Base-by-base conservation (phyloP, 176 grass and related monocot species). In the maize (Zea mays) region DNA sequence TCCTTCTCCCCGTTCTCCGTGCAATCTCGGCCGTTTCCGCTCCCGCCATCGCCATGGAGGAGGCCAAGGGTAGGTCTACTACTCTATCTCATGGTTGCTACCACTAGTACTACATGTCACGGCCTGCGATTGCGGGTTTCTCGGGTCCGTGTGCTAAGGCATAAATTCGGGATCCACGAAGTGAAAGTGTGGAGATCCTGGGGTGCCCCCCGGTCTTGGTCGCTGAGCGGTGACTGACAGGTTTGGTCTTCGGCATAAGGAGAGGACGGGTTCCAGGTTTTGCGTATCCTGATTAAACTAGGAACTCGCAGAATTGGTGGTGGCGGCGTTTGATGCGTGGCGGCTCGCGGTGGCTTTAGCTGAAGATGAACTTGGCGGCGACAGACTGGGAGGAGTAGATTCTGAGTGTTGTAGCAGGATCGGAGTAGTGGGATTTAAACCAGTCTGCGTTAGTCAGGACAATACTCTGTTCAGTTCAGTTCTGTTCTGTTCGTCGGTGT, bases 31-130 rank as follows among this genome's bases (percentile, higher is more conserved):
- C 27, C 27, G 27, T 27, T 27, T 27, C 27, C 27, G 27, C 27
- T 27, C 27, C 27, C 27, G 27, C 27, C 27, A 27, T 27, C 27
- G n/a, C 34, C 77, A 97, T 97, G 90, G 93, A 93, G 79, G 88
- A 93, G 65, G 83, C 93, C 19, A 81, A 88, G 79, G 90, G 93
- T 97, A 81, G 1, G 79, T 65, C 43, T 34, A 10, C 0, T 46
- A 57, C n/a, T 19, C 54, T 9, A 1, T 19, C 2, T 40, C 65
- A 21, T 21, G 67, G 19, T 34, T 1, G 19, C n/a, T 19, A 4
- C 6, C 15, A 13, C 33, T 65, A 5, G n/a, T 7, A 14, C 12
- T 38, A 16, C 12, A 5, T 9, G 34, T 41, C 44, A 7, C 0
- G 40, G 16, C 38, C 46, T 8, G 56, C 44, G 55, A 21, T 49